A percentile compares a stretch with the other conserved stretches of the same genome.
These are phyloP conservation scores for Micractinium sp. DNA, from an alignment of 139 green algal species.

Conservation along the genomic window DNA sequence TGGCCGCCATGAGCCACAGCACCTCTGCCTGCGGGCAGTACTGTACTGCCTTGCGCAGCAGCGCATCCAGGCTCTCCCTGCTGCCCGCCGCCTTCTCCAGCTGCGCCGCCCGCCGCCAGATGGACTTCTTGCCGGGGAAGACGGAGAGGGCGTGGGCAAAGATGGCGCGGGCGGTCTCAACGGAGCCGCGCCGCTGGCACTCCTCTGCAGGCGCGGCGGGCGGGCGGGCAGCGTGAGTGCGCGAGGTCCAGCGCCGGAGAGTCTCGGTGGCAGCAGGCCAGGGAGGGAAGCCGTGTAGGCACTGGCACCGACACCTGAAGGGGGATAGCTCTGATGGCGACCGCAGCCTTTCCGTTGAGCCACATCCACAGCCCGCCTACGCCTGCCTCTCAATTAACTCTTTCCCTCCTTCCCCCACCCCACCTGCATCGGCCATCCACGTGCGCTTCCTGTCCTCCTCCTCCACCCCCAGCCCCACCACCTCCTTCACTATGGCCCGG, in stretches of 20 bases:
- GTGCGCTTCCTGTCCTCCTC: conserved; percentile 90
- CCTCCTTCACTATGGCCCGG: conserved; percentile 81
- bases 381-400: not conserved
- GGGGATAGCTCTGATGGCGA: too few species aligned
- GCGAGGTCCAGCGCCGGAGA: too few species aligned
- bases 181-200: conserved; percentile 55
- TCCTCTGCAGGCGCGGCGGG: conserved; percentile 40
- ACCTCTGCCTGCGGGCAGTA: conserved; percentile 94
- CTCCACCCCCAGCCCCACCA: conserved; percentile 87
- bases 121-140: conserved; percentile 82
- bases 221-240: too few species aligned
- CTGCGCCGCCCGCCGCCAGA: conserved; percentile 89
- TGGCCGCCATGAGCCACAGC: conserved; percentile 98
- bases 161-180: conserved; percentile 92
- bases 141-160: conserved; percentile 72
- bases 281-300: too few species aligned
- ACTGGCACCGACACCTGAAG: too few species aligned
- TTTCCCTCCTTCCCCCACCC: not conserved
- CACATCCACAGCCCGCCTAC: not conserved
- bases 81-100: conserved; percentile 93
- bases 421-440: conserved; percentile 90
- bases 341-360: too few species aligned
- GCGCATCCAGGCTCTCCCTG: conserved; percentile 74
- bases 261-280: too few species aligned
- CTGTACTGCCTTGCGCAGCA: conserved; percentile 84